Percentiles rank a stretch among this genome's conserved stretches.
Conservation (phyloP, 1,284 basidiomycete genomes). For the Pseudozyma pruni region DNA sequence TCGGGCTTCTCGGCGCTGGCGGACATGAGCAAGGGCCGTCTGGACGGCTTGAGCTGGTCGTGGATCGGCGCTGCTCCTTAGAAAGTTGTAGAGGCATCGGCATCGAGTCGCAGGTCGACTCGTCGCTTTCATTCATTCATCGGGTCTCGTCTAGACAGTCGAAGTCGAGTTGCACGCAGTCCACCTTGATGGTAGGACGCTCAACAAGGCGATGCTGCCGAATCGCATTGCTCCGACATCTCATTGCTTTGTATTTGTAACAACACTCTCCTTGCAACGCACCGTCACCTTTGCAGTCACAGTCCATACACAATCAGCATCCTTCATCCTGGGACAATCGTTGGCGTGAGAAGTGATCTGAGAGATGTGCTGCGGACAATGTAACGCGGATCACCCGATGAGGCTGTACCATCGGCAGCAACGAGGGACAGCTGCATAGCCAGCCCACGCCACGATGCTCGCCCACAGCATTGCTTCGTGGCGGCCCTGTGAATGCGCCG, state of each 20-base stretch:
- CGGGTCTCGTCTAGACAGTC: not conserved
- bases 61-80: slow-evolving; percentile 44
- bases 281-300: not conserved
- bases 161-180: slow-evolving; percentile 8
- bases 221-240: not conserved
- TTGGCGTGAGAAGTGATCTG: too few relatives aligned
- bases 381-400: too few relatives aligned
- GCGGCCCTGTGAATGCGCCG: too few relatives aligned
- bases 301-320: slow-evolving; percentile 3
- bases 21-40: slow-evolving; percentile 37
- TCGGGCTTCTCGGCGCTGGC: slow-evolving; percentile 55
- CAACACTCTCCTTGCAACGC: not conserved
- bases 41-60: slow-evolving; percentile 51
- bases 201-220: not conserved
- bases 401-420: too few relatives aligned
- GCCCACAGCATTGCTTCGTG: too few relatives aligned
- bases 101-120: slow-evolving; percentile 13
- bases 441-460: too few relatives aligned
- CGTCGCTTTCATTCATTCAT: not conserved
- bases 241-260: slow-evolving; percentile 13
- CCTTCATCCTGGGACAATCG: not conserved
- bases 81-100: not conserved
- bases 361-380: too few relatives aligned
- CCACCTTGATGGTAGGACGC: slow-evolving; percentile 42
- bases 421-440: too few relatives aligned